Percentiles rank a stretch among this genome's conserved stretches.
Evolutionary conservation across 352 stramenopile species (phyloP).

Genomic region (Globisporangium megalacanthum): DNA sequence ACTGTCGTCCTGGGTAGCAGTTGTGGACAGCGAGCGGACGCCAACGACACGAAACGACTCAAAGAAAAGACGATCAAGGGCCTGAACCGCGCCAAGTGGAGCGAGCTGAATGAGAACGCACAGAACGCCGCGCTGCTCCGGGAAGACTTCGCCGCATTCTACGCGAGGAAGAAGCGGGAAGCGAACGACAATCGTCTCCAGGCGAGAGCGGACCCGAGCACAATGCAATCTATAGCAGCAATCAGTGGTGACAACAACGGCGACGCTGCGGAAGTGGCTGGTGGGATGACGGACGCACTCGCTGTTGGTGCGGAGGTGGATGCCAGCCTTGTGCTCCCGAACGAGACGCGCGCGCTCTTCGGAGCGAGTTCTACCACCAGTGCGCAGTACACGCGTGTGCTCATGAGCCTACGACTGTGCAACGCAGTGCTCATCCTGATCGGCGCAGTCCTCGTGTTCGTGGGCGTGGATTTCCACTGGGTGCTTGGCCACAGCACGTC

Average conservation of each 20-base stretch:
- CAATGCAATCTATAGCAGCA: background rate
- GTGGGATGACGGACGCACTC: conserved; percentile 6
- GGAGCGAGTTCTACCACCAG: conserved; percentile 23
- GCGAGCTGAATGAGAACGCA: conserved; percentile 48
- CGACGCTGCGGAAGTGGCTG: background rate
- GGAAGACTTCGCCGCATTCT: conserved; percentile 50
- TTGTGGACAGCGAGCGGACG: conserved; percentile 31
- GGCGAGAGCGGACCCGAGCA: conserved; percentile 8
- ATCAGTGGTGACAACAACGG: background rate
- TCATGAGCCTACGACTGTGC: conserved; percentile 22
- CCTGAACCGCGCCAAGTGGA: conserved; percentile 61
- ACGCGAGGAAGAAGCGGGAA: conserved; percentile 27
- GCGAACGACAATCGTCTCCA: background rate
- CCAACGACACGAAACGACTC: conserved; percentile 23
- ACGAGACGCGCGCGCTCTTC: conserved; percentile 46
- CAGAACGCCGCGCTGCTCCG: conserved; percentile 14
- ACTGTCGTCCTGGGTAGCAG: conserved; percentile 27
- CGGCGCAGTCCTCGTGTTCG: conserved; percentile 37
- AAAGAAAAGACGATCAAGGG: conserved; percentile 56
- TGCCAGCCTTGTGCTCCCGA: conserved; percentile 20
- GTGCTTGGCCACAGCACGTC: conserved; percentile 50
- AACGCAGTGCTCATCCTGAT: conserved; percentile 30
- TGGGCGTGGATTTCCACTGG: conserved; percentile 43
- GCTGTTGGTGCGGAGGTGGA: conserved; percentile 1
- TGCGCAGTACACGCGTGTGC: conserved; percentile 32